Percentiles rank a stretch among this genome's conserved stretches.
These are phyloP conservation scores for Ascochyta fabae DNA, from an alignment of 2,329 filamentous ascomycete genomes.

Conservation along the genomic window DNA sequence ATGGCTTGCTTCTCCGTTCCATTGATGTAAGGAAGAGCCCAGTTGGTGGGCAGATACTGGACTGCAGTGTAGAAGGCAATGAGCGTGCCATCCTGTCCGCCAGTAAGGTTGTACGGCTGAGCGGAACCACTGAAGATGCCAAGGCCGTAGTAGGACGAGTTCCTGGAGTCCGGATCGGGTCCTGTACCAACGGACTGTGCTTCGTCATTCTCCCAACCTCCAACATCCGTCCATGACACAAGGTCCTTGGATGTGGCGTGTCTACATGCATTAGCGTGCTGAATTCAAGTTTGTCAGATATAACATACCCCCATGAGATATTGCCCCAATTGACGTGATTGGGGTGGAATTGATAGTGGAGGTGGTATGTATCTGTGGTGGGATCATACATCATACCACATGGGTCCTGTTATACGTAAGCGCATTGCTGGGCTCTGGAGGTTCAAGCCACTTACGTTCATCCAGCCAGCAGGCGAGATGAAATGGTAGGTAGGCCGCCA, in stretches of 20 bases:
- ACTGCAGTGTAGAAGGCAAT: slow-evolving; percentile 58
- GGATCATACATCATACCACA: slow-evolving; percentile 60
- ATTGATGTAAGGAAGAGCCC: slow-evolving; percentile 52
- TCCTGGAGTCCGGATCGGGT: slow-evolving; percentile 36
- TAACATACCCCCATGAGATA: slow-evolving; percentile 47
- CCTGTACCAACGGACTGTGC: slow-evolving; percentile 50
- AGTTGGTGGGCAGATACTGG: slow-evolving; percentile 54
- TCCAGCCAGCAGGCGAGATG: slow-evolving; percentile 56
- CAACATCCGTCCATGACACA: slow-evolving; percentile 54
- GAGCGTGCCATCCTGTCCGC: slow-evolving; percentile 55
- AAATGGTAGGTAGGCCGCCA: slow-evolving; percentile 58
- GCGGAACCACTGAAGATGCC: slow-evolving; percentile 62
- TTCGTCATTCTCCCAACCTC: slow-evolving; percentile 55
- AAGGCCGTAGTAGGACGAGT: slow-evolving; percentile 56
- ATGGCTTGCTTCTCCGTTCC: slow-evolving; percentile 57
- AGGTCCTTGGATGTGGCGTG: slow-evolving; percentile 60
- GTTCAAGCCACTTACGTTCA: slow-evolving; percentile 46
- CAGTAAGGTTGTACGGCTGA: slow-evolving; percentile 56
- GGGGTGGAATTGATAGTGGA: slow-evolving; percentile 61
- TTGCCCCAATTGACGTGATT: slow-evolving; percentile 58
- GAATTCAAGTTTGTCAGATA: not conserved
- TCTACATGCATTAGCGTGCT: slow-evolving; percentile 53
- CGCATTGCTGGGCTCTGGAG: not conserved
- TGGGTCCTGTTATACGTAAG: slow-evolving; percentile 50
- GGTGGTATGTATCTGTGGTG: slow-evolving; percentile 56